Evolutionary conservation across 805 yeast genomes (phyloP).

Genomic region (Cyberlindnera galapagoensis): DNA sequence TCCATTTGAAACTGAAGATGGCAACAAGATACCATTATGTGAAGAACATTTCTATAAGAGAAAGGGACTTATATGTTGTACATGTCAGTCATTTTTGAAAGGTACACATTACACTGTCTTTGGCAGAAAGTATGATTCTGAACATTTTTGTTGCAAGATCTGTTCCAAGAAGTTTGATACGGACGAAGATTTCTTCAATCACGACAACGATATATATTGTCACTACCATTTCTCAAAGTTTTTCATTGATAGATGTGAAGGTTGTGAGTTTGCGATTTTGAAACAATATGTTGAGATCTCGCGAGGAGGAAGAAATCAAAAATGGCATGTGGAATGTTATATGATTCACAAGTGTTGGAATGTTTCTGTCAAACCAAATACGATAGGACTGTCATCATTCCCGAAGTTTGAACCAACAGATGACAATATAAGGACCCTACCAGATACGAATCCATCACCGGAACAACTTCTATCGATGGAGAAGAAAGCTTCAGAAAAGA

Average conservation of each 20-base stretch:
- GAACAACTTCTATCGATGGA: conserved; percentile 52
- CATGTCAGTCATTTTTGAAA: conserved; percentile 77
- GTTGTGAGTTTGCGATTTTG: conserved; percentile 85
- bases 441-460: conserved; percentile 34
- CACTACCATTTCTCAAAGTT: conserved; percentile 86
- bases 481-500: conserved; percentile 52
- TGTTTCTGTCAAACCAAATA: conserved; percentile 62
- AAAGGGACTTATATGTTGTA: conserved; percentile 77
- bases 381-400: conserved; percentile 39
- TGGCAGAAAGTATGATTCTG: conserved; percentile 87
- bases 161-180: conserved; percentile 84
- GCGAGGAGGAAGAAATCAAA: conserved; percentile 86
- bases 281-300: conserved; percentile 92
- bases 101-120: conserved; percentile 94
- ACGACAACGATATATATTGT: conserved; percentile 75
- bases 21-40: conserved; percentile 60
- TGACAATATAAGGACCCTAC: conserved; percentile 17
- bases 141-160: conserved; percentile 87
- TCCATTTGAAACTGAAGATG: conserved; percentile 53
- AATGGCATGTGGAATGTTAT: conserved; percentile 99
- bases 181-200: conserved; percentile 89
- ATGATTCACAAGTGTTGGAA: conserved; percentile 98
- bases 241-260: conserved; percentile 86
- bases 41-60: conserved; percentile 89
- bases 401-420: conserved; percentile 23